These are phyloP conservation scores for Mortierella polycephala DNA, from an alignment of 371 early-diverging fungal genomes.

Conservation along the genomic window DNA sequence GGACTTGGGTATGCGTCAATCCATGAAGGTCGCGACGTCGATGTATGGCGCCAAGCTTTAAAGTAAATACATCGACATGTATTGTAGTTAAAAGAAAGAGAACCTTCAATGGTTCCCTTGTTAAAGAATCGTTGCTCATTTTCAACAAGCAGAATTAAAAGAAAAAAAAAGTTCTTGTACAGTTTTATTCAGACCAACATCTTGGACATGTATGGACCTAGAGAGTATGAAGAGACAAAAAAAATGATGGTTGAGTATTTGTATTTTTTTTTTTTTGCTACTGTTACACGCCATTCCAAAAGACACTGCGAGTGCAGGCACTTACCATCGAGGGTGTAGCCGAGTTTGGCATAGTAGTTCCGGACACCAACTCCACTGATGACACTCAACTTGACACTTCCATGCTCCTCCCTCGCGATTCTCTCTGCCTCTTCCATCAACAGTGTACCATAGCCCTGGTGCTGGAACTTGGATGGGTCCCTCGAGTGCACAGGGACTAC, in stretches of 20 bases:
- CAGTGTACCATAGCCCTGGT: constrained; percentile 99
- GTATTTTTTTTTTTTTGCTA: not conserved
- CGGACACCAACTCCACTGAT: constrained; percentile 99
- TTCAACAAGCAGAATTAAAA: too few relatives aligned
- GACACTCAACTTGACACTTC: constrained; percentile 95
- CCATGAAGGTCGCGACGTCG: constrained; percentile 62
- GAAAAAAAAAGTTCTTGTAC: too few relatives aligned
- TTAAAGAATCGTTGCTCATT: too few relatives aligned
- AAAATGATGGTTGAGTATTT: not conserved
- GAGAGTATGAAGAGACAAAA: constrained; percentile 1
- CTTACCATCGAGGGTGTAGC: constrained; percentile 96
- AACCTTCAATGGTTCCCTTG: not conserved
- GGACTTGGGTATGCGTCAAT: constrained; percentile 84
- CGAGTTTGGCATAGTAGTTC: constrained; percentile 99
- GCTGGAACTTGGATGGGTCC: constrained; percentile 99
- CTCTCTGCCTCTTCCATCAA: constrained; percentile 99
- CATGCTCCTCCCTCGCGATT: constrained; percentile 99
- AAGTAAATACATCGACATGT: not conserved
- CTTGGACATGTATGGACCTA: constrained; percentile 96
- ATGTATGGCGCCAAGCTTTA: constrained; percentile 50
- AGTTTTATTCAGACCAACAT: constrained; percentile 60
- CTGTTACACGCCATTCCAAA: not conserved
- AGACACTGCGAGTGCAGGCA: not conserved
- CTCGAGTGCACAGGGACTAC: constrained; percentile 97
- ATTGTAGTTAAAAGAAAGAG: not conserved